phyloP scores from a whole-genome alignment of 2,329 filamentous ascomycete species.

The Colletotrichum tabaci region DNA sequence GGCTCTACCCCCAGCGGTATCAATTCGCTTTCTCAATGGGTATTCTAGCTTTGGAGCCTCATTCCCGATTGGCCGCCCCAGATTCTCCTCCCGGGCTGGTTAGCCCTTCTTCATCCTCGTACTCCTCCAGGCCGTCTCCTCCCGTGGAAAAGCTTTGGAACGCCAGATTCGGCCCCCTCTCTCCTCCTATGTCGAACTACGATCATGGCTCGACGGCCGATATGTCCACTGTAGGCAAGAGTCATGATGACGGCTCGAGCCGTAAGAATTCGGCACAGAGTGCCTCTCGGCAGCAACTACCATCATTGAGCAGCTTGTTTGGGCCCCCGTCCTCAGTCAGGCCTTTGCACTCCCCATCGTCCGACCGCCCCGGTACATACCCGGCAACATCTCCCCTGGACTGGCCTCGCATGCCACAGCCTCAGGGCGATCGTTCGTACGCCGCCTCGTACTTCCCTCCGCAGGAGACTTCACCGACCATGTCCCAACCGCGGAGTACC shows the following conservation, averaged over 20 bases:
- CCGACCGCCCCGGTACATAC: conserved; percentile 61
- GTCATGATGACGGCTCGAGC: conserved; percentile 54
- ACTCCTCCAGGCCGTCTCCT: conserved; percentile 60
- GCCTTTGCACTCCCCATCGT: conserved; percentile 61
- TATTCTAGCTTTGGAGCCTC: conserved; percentile 66
- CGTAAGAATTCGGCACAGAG: conserved; percentile 53
- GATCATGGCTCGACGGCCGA: conserved; percentile 62
- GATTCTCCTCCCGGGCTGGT: conserved; percentile 69
- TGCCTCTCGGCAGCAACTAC: conserved; percentile 64
- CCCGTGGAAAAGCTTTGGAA: conserved; percentile 63
- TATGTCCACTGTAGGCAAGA: conserved; percentile 58
- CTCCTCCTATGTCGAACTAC: conserved; percentile 73
- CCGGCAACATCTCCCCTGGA: conserved; percentile 64
- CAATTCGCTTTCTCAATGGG: conserved; percentile 65
- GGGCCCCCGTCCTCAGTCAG: conserved; percentile 62
- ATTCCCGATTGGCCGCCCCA: conserved; percentile 65
- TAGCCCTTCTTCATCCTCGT: conserved; percentile 66
- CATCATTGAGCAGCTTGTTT: conserved; percentile 71
- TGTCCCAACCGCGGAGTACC: conserved; percentile 61
- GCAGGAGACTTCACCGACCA: conserved; percentile 52
- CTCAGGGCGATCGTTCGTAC: conserved; percentile 54
- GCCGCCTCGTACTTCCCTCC: conserved; percentile 65
- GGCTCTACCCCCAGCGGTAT: conserved; percentile 19
- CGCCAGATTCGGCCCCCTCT: conserved; percentile 56
- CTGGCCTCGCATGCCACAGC: conserved; percentile 58